phyloP scores from a whole-genome alignment of 306 rosid species.

The Echinosophora koreensis region DNA sequence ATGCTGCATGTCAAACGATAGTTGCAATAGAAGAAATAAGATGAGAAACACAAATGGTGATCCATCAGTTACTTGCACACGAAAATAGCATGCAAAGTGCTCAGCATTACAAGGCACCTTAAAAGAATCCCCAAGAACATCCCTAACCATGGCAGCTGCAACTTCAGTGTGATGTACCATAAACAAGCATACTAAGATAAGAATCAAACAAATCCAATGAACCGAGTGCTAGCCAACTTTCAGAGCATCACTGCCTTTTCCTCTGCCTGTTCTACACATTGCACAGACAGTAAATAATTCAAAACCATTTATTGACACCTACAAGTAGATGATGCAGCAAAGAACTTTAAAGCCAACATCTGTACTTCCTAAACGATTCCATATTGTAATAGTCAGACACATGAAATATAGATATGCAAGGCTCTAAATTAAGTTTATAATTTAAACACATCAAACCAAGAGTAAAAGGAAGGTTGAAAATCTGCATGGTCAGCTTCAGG shows the following conservation, averaged over 20 bases:
- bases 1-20: constrained; percentile 20
- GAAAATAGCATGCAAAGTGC: no score
- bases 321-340: neutral
- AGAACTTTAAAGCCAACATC: constrained; percentile 14
- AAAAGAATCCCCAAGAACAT: neutral
- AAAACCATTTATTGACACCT: constrained; percentile 20
- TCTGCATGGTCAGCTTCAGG: constrained; percentile 4
- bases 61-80: neutral
- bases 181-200: neutral
- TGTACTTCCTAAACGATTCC: constrained; percentile 18
- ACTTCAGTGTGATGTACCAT: constrained; percentile 19
- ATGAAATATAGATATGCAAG: constrained; percentile 11
- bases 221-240: constrained; percentile 62
- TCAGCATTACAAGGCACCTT: no score
- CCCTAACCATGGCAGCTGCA: constrained; percentile 28
- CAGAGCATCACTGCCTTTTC: constrained; percentile 50
- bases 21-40: no score
- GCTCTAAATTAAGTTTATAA: constrained; percentile 20
- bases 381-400: constrained; percentile 3
- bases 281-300: constrained; percentile 53
- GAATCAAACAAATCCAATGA: constrained; percentile 23
- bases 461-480: neutral
- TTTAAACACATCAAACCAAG: neutral
- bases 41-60: neutral
- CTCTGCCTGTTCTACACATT: constrained; percentile 76